phyloP scores from a whole-genome alignment of 2,329 filamentous ascomycete species.

The Tolypocladium pustulatum region DNA sequence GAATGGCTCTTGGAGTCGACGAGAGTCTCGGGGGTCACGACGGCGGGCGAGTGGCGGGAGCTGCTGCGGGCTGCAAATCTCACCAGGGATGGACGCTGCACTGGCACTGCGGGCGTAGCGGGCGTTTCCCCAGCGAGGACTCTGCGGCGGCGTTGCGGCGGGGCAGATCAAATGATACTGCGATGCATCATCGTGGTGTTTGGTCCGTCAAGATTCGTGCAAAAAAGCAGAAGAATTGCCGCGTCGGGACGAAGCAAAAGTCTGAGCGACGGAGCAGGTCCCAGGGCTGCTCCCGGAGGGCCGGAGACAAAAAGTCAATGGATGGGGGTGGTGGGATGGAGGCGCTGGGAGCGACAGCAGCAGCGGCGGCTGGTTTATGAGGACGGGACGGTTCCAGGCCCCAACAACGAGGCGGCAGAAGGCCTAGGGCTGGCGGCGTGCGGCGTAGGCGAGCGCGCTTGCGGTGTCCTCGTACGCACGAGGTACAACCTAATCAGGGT shows the following conservation, averaged over 20 bases:
- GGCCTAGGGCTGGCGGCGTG: background rate
- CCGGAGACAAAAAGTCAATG: conserved; percentile 4
- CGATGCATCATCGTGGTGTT: conserved; percentile 7
- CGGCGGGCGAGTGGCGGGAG: background rate
- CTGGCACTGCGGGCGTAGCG: background rate
- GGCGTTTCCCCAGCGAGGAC: background rate
- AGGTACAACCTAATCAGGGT: background rate
- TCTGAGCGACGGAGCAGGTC: conserved; percentile 3
- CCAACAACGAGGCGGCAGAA: background rate
- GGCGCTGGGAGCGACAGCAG: background rate
- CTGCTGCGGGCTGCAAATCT: conserved; percentile 1
- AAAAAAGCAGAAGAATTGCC: background rate
- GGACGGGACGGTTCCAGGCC: background rate
- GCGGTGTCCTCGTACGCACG: background rate
- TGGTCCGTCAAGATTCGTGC: conserved; percentile 3
- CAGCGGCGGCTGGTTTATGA: background rate
- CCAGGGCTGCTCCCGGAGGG: conserved; percentile 6
- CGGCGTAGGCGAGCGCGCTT: background rate
- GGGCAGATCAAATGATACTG: conserved; percentile 8
- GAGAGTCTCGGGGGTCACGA: background rate
- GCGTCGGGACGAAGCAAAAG: background rate
- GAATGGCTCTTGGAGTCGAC: background rate
- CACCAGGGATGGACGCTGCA: conserved; percentile 3
- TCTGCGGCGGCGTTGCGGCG: conserved; percentile 5
- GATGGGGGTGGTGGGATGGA: background rate